Percentiles rank a stretch among this genome's conserved stretches.
These are phyloP conservation scores for Anthoceros angustus DNA, from an alignment of 225 moss, liverwort and hornwort genomes.

Conservation along the genomic window DNA sequence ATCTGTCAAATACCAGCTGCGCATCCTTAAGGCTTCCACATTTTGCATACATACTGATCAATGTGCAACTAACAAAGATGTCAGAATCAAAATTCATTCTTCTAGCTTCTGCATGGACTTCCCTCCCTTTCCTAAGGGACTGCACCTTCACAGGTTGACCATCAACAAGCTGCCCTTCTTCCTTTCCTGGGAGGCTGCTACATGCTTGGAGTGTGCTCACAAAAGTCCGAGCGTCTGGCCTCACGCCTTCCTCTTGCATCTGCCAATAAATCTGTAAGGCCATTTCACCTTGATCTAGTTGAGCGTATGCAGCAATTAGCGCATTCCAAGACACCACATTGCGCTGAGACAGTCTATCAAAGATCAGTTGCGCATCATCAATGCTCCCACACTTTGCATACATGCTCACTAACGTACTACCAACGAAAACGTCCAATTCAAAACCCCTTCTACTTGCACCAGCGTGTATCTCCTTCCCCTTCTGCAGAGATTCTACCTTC, in stretches of 20 bases:
- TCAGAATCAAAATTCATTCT: neutral
- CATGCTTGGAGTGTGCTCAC: neutral
- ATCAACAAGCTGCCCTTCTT: neutral
- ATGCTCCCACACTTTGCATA: slow-evolving; percentile 2
- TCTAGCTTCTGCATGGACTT: neutral
- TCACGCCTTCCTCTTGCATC: neutral
- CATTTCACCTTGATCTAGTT: neutral
- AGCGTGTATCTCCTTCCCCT: neutral
- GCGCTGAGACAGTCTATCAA: neutral
- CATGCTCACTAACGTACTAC: neutral
- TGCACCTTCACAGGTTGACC: neutral
- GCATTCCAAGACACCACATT: neutral
- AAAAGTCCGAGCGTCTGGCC: neutral
- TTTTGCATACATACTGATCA: neutral
- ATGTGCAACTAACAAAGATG: neutral
- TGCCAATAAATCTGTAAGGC: neutral
- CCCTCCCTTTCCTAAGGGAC: neutral
- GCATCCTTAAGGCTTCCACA: neutral
- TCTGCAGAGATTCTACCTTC: neutral
- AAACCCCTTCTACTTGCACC: neutral
- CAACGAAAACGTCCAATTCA: neutral
- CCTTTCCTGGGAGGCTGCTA: neutral
- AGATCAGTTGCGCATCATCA: neutral
- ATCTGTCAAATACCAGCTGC: neutral
- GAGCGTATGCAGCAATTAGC: neutral